Evolutionary conservation across 1,284 basidiomycete species (phyloP).

Genomic region (Puccinia novopanici): DNA sequence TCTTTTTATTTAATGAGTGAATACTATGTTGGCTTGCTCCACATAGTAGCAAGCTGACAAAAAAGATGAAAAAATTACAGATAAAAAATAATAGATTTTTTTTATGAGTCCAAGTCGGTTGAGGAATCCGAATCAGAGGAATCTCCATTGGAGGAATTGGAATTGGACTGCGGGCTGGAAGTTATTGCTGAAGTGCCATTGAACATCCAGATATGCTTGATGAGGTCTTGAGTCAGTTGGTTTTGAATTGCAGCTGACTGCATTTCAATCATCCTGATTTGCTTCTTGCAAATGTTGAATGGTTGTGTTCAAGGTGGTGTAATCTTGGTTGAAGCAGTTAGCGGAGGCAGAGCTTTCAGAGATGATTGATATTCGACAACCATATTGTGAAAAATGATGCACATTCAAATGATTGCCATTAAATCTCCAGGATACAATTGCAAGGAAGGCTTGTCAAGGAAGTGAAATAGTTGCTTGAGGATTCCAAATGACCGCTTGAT

Average conservation of each 20-base stretch:
- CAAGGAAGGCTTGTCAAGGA: neutral
- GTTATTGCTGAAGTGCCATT: too few relatives aligned
- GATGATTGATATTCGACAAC: neutral
- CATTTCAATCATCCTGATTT: neutral
- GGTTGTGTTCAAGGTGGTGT: neutral
- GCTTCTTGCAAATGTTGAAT: neutral
- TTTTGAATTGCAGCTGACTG: neutral
- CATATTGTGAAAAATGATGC: slow-evolving; percentile 21
- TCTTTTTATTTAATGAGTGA: too few relatives aligned
- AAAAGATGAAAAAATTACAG: too few relatives aligned
- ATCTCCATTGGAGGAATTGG: too few relatives aligned
- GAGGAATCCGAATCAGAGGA: too few relatives aligned
- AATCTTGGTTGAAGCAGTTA: neutral
- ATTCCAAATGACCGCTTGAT: neutral
- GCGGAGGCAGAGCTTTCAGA: neutral
- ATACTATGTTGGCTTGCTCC: too few relatives aligned
- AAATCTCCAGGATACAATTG: slow-evolving; percentile 4
- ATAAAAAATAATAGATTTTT: too few relatives aligned
- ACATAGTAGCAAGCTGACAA: too few relatives aligned
- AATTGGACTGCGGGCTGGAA: too few relatives aligned
- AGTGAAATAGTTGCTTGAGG: neutral
- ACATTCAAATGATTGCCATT: neutral
- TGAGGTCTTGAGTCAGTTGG: neutral
- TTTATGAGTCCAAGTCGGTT: too few relatives aligned
- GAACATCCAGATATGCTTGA: neutral